phyloP scores from a whole-genome alignment of 768 basidiomycete genomes.

The Multifurca ochricompacta region DNA sequence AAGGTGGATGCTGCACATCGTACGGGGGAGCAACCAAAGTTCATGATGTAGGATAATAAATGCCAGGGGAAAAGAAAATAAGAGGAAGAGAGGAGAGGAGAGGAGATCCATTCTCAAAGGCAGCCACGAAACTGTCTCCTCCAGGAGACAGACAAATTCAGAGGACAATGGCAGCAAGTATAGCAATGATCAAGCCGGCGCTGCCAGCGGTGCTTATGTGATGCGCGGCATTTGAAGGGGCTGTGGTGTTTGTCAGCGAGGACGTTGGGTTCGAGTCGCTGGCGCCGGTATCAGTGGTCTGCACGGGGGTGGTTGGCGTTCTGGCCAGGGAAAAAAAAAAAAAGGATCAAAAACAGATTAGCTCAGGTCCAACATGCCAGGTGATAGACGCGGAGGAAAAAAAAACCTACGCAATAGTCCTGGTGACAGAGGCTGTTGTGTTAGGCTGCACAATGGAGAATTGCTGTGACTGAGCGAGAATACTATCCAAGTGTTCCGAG shows the following conservation, averaged over 20 bases:
- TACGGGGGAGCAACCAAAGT: background rate
- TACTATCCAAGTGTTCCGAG: slow-evolving; percentile 36
- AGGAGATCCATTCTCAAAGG: background rate
- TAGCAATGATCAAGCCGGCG: slow-evolving; percentile 7
- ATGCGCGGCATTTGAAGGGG: slow-evolving; percentile 5
- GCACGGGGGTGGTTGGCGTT: background rate
- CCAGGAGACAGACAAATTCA: background rate
- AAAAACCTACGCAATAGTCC: background rate
- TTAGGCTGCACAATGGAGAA: slow-evolving; percentile 42
- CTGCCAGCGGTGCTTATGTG: slow-evolving; percentile 7
- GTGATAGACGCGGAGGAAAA: background rate
- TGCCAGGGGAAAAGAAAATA: background rate
- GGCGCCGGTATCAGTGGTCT: background rate
- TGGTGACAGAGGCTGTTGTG: slow-evolving; percentile 9
- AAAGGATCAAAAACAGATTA: background rate
- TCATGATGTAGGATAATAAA: background rate
- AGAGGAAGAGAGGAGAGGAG: background rate
- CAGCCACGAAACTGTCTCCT: background rate
- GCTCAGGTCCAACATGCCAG: background rate
- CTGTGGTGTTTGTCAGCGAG: slow-evolving; percentile 2
- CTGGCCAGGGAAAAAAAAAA: background rate
- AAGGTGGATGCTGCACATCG: background rate
- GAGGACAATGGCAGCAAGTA: slow-evolving; percentile 7
- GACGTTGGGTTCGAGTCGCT: slow-evolving; percentile 4
- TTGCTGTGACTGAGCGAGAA: slow-evolving; percentile 63